Percentiles rank a stretch among this genome's conserved stretches.
These are phyloP conservation scores for Magnusiomyces ingens DNA, from an alignment of 1,139 yeast species.

Conservation along the genomic window DNA sequence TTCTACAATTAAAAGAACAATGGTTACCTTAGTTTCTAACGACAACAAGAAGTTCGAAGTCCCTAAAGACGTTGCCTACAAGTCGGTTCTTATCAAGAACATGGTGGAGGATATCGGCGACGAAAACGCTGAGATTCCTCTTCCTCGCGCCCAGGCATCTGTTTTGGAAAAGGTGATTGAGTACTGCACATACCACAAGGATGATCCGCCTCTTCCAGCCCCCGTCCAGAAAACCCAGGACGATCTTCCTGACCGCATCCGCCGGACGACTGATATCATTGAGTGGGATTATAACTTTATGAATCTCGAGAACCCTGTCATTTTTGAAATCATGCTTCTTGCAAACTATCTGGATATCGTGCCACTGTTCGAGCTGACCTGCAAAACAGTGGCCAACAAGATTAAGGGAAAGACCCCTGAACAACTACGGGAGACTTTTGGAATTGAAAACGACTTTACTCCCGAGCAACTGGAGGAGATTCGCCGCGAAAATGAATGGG, in stretches of 20 bases:
- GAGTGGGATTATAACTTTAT: slow-evolving; percentile 96
- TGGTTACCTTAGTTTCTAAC: background rate
- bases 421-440: slow-evolving; percentile 91
- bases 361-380: slow-evolving; percentile 88
- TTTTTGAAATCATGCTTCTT: slow-evolving; percentile 89
- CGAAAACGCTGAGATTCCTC: slow-evolving; percentile 78
- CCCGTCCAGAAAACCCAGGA: background rate
- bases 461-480: slow-evolving; percentile 98
- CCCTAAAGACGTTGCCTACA: slow-evolving; percentile 66
- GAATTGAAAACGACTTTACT: slow-evolving; percentile 89
- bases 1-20: background rate
- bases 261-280: slow-evolving; percentile 44
- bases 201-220: slow-evolving; percentile 40
- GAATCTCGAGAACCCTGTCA: slow-evolving; percentile 96
- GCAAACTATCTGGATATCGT: slow-evolving; percentile 92
- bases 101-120: slow-evolving; percentile 69
- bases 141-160: slow-evolving; percentile 60
- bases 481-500: slow-evolving; percentile 98
- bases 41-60: slow-evolving; percentile 1
- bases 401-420: slow-evolving; percentile 93
- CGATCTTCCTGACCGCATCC: slow-evolving; percentile 32
- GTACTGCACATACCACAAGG: slow-evolving; percentile 96
- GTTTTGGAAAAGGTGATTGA: slow-evolving; percentile 88
- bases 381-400: slow-evolving; percentile 97
- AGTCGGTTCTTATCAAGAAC: slow-evolving; percentile 78